Conservation (phyloP, 2,329 filamentous ascomycete species). For the Fusarium verticillioides region DNA sequence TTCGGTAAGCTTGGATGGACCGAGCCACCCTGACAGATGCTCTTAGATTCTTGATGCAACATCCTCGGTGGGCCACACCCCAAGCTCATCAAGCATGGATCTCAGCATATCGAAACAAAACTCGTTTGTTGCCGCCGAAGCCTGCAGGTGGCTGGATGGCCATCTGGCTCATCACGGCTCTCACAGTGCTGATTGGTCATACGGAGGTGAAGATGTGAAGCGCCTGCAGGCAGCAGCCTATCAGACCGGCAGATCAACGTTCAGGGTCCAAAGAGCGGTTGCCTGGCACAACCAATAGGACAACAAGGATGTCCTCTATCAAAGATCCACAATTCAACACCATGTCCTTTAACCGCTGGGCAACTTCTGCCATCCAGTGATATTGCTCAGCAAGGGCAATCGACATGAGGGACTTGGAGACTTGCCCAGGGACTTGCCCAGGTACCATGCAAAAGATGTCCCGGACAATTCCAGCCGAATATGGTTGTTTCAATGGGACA, state of each 20-base stretch:
- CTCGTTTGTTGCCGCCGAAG: conserved; percentile 57
- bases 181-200: conserved; percentile 52
- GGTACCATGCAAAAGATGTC: conserved; percentile 26
- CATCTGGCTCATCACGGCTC: conserved; percentile 50
- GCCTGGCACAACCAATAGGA: conserved; percentile 34
- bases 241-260: conserved; percentile 37
- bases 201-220: conserved; percentile 32
- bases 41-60: conserved; percentile 16
- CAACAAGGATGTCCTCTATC: conserved; percentile 22
- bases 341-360: conserved; percentile 38
- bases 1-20: neutral
- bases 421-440: conserved; percentile 25
- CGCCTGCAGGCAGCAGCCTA: conserved; percentile 41
- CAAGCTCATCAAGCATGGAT: conserved; percentile 5
- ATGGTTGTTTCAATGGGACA: conserved; percentile 15
- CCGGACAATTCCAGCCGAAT: conserved; percentile 24
- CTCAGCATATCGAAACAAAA: conserved; percentile 45
- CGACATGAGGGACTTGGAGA: conserved; percentile 5
- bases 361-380: conserved; percentile 27
- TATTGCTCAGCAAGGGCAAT: conserved; percentile 10
- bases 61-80: conserved; percentile 17
- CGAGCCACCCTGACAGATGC: conserved; percentile 6
- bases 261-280: conserved; percentile 31
- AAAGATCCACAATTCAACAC: conserved; percentile 36
- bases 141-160: conserved; percentile 53